Percentiles rank a stretch among this genome's conserved stretches.
phyloP scores from a whole-genome alignment of 495 filamentous ascomycete genomes.

The Penicillium maclennaniae region DNA sequence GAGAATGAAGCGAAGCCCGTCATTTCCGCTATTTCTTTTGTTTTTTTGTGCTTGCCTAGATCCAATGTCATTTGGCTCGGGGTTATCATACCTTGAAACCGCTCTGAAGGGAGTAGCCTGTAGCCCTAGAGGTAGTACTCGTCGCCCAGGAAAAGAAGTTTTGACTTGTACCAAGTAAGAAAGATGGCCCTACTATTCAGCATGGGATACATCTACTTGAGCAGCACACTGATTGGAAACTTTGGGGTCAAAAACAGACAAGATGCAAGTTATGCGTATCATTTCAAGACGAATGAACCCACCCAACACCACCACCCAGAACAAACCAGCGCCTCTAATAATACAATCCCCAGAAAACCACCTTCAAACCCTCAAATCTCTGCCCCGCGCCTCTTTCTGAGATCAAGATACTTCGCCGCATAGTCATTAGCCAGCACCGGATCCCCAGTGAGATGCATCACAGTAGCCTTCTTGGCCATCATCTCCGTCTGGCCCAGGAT shows the following conservation, averaged over 20 bases:
- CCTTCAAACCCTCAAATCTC: slow-evolving; percentile 11
- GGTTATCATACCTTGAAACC: not conserved
- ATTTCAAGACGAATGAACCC: not conserved
- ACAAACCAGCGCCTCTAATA: not conserved
- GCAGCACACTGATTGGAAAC: not conserved
- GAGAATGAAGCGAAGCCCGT: slow-evolving; percentile 19
- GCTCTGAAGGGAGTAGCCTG: not conserved
- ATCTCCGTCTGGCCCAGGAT: slow-evolving; percentile 71
- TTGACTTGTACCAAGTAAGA: not conserved
- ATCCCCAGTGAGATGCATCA: slow-evolving; percentile 74
- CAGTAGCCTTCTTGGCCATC: slow-evolving; percentile 80
- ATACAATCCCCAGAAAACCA: not conserved
- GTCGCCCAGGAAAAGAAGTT: not conserved
- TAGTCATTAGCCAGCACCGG: slow-evolving; percentile 67
- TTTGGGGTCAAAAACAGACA: not conserved
- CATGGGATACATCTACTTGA: not conserved
- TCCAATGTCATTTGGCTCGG: slow-evolving; percentile 7
- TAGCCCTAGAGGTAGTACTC: not conserved
- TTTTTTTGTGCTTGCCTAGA: slow-evolving; percentile 4
- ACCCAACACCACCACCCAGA: not conserved
- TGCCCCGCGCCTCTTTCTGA: slow-evolving; percentile 39
- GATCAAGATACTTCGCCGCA: slow-evolving; percentile 63
- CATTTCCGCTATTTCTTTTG: slow-evolving; percentile 15
- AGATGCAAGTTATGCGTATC: not conserved
- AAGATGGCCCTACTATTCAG: not conserved